Evolutionary conservation across 2,329 filamentous ascomycete genomes (phyloP), one percentile per base, ranked within the genome.

Genomic region (Pseudogymnoascus sp.): DNA sequence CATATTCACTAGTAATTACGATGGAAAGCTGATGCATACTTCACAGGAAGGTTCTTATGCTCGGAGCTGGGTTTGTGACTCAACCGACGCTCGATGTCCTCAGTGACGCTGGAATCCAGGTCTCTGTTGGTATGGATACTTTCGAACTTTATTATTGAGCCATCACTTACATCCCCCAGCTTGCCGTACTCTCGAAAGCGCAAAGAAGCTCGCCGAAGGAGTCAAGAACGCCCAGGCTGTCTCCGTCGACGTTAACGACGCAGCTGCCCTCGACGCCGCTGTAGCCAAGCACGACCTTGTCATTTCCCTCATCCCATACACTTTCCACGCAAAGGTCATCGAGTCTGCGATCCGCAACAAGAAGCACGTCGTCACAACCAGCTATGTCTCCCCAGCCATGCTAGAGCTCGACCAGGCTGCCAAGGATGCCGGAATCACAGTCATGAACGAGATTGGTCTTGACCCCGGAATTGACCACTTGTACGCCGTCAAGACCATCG

Each of bases 321-420:
- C 86, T 66, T 91, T 86, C 83, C 92, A 96, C 77, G 90, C 88
- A 54, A 81, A 83, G 63, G 92, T 97, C 72, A 96, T 97, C 85
- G 93, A 96, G 83, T 87, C 89, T 37, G 93, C 92, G 67, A 97
- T 97, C 78, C 85, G 88, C 72, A 84, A 88, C 72, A 97, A 96
- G 89, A 96, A 93, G 84, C 81, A 97, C 80, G 92, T 97, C 66
- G 93, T 97, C 73, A 97, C 93, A 65, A 97, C 93, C 31, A 91
- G 86, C 68, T 97, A 97, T 74, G 90, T 96, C 69, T 96, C 90
- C 4, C 91, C 91, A 3, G 90, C 91, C 68, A 97, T 97, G 92
- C 77, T 88, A 79, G 93, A 93, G 80, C 86, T 97, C 61, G 89
- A 97, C 72, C 81, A 86, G 71, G 80, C 88, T 71, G 86, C 84